A percentile compares a stretch with the other conserved stretches of the same genome.
phyloP scores from a whole-genome alignment of 345 rosid genomes.

The Pistacia integerrima region DNA sequence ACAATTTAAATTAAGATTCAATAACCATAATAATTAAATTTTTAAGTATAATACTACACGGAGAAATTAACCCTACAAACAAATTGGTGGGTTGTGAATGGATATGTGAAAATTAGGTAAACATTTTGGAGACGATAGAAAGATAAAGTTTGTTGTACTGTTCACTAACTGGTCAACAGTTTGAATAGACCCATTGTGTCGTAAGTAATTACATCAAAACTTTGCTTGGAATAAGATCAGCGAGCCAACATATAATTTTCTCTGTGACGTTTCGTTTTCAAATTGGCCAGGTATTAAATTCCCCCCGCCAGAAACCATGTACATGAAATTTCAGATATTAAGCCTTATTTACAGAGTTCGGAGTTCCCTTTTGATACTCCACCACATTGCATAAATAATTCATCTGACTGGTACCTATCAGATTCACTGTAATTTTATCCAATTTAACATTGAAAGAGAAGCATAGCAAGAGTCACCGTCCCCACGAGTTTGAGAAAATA shows the following conservation, averaged over 20 bases:
- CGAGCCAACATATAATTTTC: background rate
- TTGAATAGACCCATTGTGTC: background rate
- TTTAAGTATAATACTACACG: too few relatives aligned
- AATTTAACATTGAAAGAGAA: constrained; percentile 2
- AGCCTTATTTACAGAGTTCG: background rate
- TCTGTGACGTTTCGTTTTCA: background rate
- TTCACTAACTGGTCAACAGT: background rate
- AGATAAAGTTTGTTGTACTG: too few relatives aligned
- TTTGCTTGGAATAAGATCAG: background rate
- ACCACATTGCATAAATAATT: background rate
- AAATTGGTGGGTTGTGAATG: too few relatives aligned
- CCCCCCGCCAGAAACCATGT: background rate
- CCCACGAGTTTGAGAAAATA: background rate
- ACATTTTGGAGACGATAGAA: too few relatives aligned
- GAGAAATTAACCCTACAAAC: too few relatives aligned
- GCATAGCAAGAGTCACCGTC: background rate
- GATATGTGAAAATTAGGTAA: too few relatives aligned
- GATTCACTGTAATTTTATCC: background rate
- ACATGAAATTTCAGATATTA: background rate
- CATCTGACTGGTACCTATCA: background rate
- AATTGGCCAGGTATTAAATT: too few relatives aligned
- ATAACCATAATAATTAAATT: too few relatives aligned
- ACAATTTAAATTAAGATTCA: too few relatives aligned
- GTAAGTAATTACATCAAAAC: background rate
- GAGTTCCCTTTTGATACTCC: background rate